Conservation (phyloP, 176 grass and related monocot genomes). For the Eragrostis nindensis region DNA sequence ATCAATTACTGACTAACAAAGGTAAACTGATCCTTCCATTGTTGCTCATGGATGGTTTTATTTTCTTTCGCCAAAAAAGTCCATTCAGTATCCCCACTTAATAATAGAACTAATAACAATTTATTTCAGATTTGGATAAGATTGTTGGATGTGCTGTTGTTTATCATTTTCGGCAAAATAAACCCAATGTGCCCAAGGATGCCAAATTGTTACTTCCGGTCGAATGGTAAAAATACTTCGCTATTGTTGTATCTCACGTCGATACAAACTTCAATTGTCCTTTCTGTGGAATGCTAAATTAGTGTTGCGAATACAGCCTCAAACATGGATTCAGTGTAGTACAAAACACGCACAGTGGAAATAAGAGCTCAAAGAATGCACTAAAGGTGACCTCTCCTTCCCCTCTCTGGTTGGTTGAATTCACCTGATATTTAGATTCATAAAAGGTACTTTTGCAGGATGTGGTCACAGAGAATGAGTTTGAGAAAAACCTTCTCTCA, state of each 20-base stretch:
- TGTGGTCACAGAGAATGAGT: constrained; percentile 79
- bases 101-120: not conserved
- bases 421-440: constrained; percentile 15
- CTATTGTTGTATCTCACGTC: not conserved
- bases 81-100: not conserved
- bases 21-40: constrained; percentile 51
- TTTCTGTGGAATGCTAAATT: constrained; percentile 37
- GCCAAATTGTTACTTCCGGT: constrained; percentile 39
- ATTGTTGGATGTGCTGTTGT: constrained; percentile 46
- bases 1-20: constrained; percentile 64
- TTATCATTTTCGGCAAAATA: constrained; percentile 31
- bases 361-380: constrained; percentile 63
- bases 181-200: not conserved
- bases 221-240: constrained; percentile 36
- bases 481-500: constrained; percentile 64
- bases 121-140: constrained; percentile 60
- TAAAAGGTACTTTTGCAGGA: constrained; percentile 49
- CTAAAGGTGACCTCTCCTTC: constrained; percentile 54
- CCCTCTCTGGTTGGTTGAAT: constrained; percentile 21
- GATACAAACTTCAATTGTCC: constrained; percentile 22
- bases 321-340: constrained; percentile 58
- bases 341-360: constrained; percentile 54
- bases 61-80: not conserved
- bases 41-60: not conserved
- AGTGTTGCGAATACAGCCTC: constrained; percentile 55